Evolutionary conservation across 148 eudicot species (phyloP).

Genomic region (Arctostaphylos glauca): DNA sequence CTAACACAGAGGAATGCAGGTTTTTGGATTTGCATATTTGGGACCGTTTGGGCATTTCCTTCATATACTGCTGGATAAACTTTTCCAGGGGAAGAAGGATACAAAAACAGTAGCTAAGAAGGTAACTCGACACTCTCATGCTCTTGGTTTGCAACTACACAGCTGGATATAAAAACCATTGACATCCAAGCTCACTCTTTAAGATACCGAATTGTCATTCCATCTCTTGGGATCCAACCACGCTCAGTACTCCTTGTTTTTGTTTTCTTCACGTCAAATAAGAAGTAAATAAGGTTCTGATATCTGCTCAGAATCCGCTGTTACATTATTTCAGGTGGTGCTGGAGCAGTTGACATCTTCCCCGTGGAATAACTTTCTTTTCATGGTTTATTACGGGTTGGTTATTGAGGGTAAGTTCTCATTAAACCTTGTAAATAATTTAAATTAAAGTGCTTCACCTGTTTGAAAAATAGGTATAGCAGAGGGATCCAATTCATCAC

Average conservation of each 20-base stretch:
- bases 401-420: conserved; percentile 64
- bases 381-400: conserved; percentile 77
- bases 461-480: not conserved
- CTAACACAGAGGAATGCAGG: conserved; percentile 41
- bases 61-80: conserved; percentile 71
- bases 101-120: conserved; percentile 81
- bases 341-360: conserved; percentile 78
- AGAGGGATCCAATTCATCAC: not conserved
- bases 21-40: conserved; percentile 82
- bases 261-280: not conserved
- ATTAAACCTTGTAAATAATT: not conserved
- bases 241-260: not conserved
- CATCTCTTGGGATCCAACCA: not conserved
- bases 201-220: not conserved
- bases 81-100: conserved; percentile 91
- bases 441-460: not conserved
- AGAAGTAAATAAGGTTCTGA: too few species aligned
- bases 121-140: conserved; percentile 38
- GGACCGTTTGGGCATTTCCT: conserved; percentile 95
- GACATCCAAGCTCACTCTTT: not conserved
- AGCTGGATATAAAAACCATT: not conserved
- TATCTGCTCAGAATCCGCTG: not conserved
- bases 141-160: not conserved
- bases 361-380: conserved; percentile 81
- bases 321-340: conserved; percentile 55